phyloP scores from a whole-genome alignment of 805 yeast species.

The Saccharomyces mikatae region DNA sequence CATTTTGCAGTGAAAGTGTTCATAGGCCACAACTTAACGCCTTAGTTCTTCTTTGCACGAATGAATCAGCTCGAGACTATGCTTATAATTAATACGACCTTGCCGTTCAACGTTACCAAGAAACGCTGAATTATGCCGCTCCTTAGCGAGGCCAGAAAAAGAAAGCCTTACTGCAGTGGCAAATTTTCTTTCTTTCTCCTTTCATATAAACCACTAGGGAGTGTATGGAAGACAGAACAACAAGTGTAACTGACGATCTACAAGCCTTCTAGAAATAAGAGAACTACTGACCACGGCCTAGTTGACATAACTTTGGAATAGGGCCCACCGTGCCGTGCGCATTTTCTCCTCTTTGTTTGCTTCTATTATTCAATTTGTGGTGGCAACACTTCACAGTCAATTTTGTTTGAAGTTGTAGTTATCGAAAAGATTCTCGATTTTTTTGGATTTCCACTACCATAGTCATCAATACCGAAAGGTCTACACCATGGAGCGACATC shows the following conservation, averaged over 20 bases:
- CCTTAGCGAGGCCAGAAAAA: not conserved
- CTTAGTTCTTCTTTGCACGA: not conserved
- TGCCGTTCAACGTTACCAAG: not conserved
- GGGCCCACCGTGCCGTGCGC: not conserved
- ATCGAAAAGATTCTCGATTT: not conserved
- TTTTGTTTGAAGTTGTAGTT: too few relatives aligned
- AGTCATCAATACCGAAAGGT: not conserved
- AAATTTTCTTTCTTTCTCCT: not conserved
- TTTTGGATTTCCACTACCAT: not conserved
- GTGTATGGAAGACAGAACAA: not conserved
- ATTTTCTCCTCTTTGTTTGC: not conserved
- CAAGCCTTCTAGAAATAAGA: not conserved
- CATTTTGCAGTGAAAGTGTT: conserved; percentile 1
- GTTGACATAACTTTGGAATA: not conserved
- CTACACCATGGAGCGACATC: not conserved
- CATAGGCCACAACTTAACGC: not conserved
- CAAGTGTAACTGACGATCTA: not conserved
- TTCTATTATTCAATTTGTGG: not conserved
- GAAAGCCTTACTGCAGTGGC: not conserved
- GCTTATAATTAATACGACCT: not conserved
- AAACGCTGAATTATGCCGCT: not conserved
- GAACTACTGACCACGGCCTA: not conserved
- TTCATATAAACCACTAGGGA: not conserved
- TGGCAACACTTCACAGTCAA: not conserved
- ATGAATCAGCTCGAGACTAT: not conserved